Evolutionary conservation across 1,284 basidiomycete genomes (phyloP).

Genomic region (Pascua sp.): DNA sequence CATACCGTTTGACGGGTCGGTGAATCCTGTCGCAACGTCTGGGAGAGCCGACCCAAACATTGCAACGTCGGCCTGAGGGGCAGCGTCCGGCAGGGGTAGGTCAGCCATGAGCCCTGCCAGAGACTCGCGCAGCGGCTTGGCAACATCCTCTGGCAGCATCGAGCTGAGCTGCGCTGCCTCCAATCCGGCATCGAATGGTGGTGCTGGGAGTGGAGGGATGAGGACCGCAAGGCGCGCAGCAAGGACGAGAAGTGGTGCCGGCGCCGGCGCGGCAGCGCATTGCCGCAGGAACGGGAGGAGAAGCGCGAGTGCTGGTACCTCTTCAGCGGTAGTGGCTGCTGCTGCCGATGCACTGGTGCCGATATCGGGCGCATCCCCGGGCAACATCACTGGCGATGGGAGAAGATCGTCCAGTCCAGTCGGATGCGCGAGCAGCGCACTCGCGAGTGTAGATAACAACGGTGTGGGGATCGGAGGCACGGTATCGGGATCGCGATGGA

Average conservation of each 20-base stretch:
- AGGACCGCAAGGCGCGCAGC: constrained; percentile 23
- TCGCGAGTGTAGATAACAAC: constrained; percentile 21
- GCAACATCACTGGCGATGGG: constrained; percentile 12
- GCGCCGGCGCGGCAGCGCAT: constrained; percentile 15
- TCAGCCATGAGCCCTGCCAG: constrained; percentile 42
- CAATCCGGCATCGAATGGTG: constrained; percentile 40
- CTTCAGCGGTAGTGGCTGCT: background rate
- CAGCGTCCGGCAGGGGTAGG: constrained; percentile 18
- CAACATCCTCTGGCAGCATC: constrained; percentile 32
- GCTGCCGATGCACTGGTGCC: constrained; percentile 18
- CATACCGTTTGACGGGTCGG: background rate
- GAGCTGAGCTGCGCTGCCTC: constrained; percentile 36
- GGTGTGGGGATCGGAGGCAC: constrained; percentile 7
- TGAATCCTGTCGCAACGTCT: background rate
- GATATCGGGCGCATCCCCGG: constrained; percentile 21
- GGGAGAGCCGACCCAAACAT: constrained; percentile 1
- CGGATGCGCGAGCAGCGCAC: constrained; percentile 18
- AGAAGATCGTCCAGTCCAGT: constrained; percentile 21
- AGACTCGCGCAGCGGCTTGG: constrained; percentile 29
- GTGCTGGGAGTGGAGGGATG: constrained; percentile 37
- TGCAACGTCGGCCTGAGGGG: background rate
- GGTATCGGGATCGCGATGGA: constrained; percentile 9
- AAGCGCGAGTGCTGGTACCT: constrained; percentile 27
- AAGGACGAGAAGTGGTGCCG: constrained; percentile 21
- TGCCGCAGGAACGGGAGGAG: constrained; percentile 35